Conservation (phyloP, 2,329 filamentous ascomycete species). For the Penicillium sp. region DNA sequence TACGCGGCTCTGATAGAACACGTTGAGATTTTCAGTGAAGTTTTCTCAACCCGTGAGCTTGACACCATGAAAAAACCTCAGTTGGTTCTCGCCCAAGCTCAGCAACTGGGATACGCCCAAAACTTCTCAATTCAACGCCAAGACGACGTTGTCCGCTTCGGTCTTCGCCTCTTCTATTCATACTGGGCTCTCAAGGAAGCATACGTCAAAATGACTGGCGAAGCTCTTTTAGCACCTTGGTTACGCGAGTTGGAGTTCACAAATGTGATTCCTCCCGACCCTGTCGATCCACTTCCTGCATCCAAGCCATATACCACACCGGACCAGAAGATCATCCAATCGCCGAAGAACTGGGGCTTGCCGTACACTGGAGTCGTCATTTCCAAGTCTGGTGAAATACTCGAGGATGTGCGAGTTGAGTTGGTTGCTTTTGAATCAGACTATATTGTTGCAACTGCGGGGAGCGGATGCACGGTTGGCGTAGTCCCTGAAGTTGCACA, state of each 20-base stretch:
- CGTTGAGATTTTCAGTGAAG: slow-evolving; percentile 59
- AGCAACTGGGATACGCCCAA: slow-evolving; percentile 10
- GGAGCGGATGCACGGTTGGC: slow-evolving; percentile 14
- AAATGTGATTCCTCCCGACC: slow-evolving; percentile 53
- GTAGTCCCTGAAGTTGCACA: slow-evolving; percentile 1
- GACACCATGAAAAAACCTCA: slow-evolving; percentile 53
- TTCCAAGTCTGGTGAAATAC: slow-evolving; percentile 46
- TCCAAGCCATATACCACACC: slow-evolving; percentile 7
- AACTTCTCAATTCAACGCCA: slow-evolving; percentile 9
- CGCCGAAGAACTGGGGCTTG: slow-evolving; percentile 31
- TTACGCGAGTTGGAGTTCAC: slow-evolving; percentile 60
- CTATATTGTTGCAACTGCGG: slow-evolving; percentile 59
- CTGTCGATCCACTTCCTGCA: slow-evolving; percentile 11
- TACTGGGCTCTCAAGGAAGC: slow-evolving; percentile 66
- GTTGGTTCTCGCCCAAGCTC: slow-evolving; percentile 10
- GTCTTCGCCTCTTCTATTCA: slow-evolving; percentile 61
- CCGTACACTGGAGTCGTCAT: slow-evolving; percentile 48
- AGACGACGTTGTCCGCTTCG: slow-evolving; percentile 48
- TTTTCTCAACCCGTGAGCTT: slow-evolving; percentile 58
- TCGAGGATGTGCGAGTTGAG: slow-evolving; percentile 56
- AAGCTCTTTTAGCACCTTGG: slow-evolving; percentile 62
- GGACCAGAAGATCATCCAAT: slow-evolving; percentile 5
- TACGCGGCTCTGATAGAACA: slow-evolving; percentile 55
- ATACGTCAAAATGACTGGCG: slow-evolving; percentile 65
- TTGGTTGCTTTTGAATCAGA: slow-evolving; percentile 58